These are phyloP conservation scores for Samsoniella hepiali DNA, from an alignment of 2,329 filamentous ascomycete genomes.

Conservation along the genomic window DNA sequence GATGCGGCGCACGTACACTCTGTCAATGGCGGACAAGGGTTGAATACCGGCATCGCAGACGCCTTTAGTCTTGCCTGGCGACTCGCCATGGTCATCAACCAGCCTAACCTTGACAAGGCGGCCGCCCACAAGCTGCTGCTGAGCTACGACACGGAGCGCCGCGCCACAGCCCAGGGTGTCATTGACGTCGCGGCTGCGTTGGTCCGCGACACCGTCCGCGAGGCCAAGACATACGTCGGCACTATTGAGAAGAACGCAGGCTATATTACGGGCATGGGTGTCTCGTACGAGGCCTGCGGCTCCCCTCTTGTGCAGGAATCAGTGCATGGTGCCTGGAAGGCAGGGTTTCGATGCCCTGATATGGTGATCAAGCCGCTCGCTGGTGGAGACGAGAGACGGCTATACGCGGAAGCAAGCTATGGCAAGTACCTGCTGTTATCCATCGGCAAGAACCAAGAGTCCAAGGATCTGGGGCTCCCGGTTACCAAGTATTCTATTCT, in stretches of 20 bases:
- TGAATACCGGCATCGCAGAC: conserved; percentile 58
- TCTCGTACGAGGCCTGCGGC: conserved; percentile 35
- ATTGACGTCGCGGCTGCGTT: conserved; percentile 46
- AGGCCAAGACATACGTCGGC: conserved; percentile 44
- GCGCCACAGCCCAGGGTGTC: conserved; percentile 42
- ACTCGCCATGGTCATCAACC: conserved; percentile 32
- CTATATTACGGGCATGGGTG: conserved; percentile 47
- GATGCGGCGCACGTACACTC: conserved; percentile 57
- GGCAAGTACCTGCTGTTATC: conserved; percentile 32
- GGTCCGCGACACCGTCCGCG: conserved; percentile 42
- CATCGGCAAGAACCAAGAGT: conserved; percentile 16
- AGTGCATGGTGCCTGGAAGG: conserved; percentile 35
- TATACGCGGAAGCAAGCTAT: conserved; percentile 34
- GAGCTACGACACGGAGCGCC: conserved; percentile 45
- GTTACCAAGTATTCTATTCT: conserved; percentile 11
- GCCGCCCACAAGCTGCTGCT: conserved; percentile 31
- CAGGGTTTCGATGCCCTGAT: conserved; percentile 38
- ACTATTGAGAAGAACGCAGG: conserved; percentile 47
- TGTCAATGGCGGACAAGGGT: conserved; percentile 54
- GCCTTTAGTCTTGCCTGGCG: conserved; percentile 56
- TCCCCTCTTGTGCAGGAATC: conserved; percentile 36
- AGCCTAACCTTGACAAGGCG: conserved; percentile 24
- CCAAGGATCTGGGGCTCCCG: background rate
- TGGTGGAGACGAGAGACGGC: conserved; percentile 23
- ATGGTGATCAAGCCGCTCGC: conserved; percentile 26